Evolutionary conservation across 2,329 filamentous ascomycete species (phyloP).

Genomic region (Cryoendolithus antarcticus): DNA sequence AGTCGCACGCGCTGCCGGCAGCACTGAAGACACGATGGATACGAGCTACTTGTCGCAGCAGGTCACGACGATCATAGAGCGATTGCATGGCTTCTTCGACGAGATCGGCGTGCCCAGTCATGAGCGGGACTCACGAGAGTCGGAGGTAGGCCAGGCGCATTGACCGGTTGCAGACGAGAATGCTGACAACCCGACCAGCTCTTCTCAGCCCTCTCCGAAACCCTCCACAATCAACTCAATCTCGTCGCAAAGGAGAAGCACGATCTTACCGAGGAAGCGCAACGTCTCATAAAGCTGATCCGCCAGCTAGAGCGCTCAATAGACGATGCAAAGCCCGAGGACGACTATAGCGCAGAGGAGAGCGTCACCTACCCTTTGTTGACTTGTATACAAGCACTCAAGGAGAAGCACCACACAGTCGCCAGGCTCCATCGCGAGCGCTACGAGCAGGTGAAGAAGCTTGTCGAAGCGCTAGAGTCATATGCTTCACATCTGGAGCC

Average conservation of each 20-base stretch:
- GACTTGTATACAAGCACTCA: conserved; percentile 64
- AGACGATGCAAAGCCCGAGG: conserved; percentile 57
- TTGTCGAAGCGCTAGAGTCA: conserved; percentile 84
- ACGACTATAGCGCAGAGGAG: conserved; percentile 52
- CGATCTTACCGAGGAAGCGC: conserved; percentile 77
- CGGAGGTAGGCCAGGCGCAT: conserved; percentile 55
- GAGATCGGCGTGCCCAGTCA: conserved; percentile 92
- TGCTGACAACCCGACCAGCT: conserved; percentile 39
- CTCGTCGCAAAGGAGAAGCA: conserved; percentile 82
- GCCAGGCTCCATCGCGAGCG: conserved; percentile 77
- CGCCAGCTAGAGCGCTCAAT: conserved; percentile 88
- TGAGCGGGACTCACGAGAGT: conserved; percentile 80
- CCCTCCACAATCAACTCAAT: conserved; percentile 78
- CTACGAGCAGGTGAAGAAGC: conserved; percentile 91
- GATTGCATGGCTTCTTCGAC: conserved; percentile 89
- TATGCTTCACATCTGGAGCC: conserved; percentile 93
- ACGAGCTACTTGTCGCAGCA: conserved; percentile 87
- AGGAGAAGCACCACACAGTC: conserved; percentile 74
- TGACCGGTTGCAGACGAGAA: no score
- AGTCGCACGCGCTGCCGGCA: conserved; percentile 18
- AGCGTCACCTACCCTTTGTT: conserved; percentile 74
- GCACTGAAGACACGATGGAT: conserved; percentile 49
- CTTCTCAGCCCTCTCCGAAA: conserved; percentile 82
- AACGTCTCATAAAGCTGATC: conserved; percentile 71
- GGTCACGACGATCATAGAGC: conserved; percentile 84